phyloP scores from a whole-genome alignment of 108 stramenopile species.

The Skeletonema menzelii region DNA sequence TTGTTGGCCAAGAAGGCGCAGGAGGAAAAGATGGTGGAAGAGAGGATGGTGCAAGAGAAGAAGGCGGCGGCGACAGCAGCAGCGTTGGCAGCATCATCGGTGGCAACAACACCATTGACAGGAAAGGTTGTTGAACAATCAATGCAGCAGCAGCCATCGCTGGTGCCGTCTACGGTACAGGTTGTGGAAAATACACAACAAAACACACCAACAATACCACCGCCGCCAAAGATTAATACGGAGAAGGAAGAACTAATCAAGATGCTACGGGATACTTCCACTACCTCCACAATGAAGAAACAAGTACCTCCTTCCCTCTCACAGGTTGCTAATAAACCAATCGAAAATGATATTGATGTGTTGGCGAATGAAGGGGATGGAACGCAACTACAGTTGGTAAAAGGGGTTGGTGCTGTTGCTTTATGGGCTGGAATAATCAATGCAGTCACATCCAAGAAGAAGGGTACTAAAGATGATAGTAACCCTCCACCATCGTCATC shows the following conservation, averaged over 20 bases:
- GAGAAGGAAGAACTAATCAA: neutral
- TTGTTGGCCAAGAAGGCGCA: too few species aligned
- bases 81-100: neutral
- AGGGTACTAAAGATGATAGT: neutral
- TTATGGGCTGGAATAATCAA: neutral
- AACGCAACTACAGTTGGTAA: neutral
- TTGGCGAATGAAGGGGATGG: neutral
- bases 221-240: neutral
- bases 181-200: neutral
- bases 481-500: neutral
- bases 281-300: neutral
- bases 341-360: neutral
- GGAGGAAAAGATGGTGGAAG: neutral
- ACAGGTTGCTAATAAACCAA: neutral
- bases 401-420: neutral
- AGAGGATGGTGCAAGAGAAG: neutral
- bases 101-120: neutral
- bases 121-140: neutral
- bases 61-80: neutral
- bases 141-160: neutral
- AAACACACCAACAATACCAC: neutral
- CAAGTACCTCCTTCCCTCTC: neutral
- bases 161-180: neutral
- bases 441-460: neutral
- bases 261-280: neutral